phyloP scores from a whole-genome alignment of 2,329 filamentous ascomycete genomes.

The Sclerotinia sclerotiorum region DNA sequence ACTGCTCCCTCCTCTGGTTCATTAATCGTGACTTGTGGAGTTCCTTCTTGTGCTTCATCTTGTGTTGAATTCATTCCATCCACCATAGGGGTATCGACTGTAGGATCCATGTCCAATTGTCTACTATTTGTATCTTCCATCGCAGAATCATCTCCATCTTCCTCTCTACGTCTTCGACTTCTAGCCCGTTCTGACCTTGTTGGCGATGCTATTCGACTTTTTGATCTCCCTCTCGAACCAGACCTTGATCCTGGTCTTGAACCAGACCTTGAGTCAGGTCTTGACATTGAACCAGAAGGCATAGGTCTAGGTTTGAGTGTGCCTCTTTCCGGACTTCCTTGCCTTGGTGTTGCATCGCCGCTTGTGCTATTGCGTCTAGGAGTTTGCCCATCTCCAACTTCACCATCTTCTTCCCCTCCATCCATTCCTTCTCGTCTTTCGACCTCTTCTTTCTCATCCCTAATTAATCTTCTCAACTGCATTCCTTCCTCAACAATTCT shows the following conservation, averaged over 20 bases:
- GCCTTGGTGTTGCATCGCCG: slow-evolving; percentile 51
- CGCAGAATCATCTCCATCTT: slow-evolving; percentile 52
- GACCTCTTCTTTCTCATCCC: slow-evolving; percentile 93
- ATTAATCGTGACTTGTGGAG: slow-evolving; percentile 52
- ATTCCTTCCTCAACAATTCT: slow-evolving; percentile 89
- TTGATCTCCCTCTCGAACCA: slow-evolving; percentile 43
- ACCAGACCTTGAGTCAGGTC: slow-evolving; percentile 32
- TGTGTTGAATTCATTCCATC: slow-evolving; percentile 31
- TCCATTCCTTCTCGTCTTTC: slow-evolving; percentile 83
- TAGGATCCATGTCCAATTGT: slow-evolving; percentile 40
- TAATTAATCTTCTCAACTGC: slow-evolving; percentile 78
- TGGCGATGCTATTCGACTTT: slow-evolving; percentile 44
- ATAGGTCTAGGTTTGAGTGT: slow-evolving; percentile 40
- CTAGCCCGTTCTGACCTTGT: slow-evolving; percentile 33
- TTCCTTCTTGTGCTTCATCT: slow-evolving; percentile 43
- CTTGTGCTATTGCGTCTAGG: slow-evolving; percentile 51
- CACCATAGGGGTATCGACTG: slow-evolving; percentile 36
- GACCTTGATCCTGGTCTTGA: slow-evolving; percentile 44
- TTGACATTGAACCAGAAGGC: slow-evolving; percentile 41
- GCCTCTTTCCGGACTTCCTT: slow-evolving; percentile 48
- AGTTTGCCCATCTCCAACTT: slow-evolving; percentile 58
- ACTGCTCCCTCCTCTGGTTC: slow-evolving; percentile 41
- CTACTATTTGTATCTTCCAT: slow-evolving; percentile 56
- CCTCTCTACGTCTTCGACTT: slow-evolving; percentile 9
- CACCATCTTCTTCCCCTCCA: slow-evolving; percentile 53